Base-by-base conservation (phyloP, 2,329 filamentous ascomycete species). In the Beauveria pseudobassiana region DNA sequence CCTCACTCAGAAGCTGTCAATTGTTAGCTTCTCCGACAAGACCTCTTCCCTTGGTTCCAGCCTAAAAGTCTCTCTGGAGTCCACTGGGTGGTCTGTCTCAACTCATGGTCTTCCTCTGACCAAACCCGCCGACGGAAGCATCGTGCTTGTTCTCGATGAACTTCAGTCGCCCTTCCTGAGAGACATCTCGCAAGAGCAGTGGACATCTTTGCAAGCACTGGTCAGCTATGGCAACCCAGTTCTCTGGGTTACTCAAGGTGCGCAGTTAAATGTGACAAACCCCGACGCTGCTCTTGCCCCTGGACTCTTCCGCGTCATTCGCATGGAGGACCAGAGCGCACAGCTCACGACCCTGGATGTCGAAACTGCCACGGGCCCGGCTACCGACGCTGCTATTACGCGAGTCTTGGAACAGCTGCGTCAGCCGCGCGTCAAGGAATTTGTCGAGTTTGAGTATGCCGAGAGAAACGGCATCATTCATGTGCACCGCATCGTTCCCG, bases 381-480 rank as follows among this genome's bases (percentile, higher is more conserved):
- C 60, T 5, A 57, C 52, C 5, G 24, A 42, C 2, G 28, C n/a
- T 20, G 18, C 28, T 34, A 60, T 64, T 26, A 28, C 67, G 40
- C 34, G 65, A 1, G 42, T 62, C 2, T 50, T 65, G 12, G 40
- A 55, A 16, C 3, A 38, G 14, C 3, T 43, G 9, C 65, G 70
- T 26, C 70, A 69, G 68, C 63, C 66, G 1, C 42, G 59, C 1
- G 22, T 70, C 6, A 67, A 72, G 59, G 40, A 49, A 1, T 64
- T 72, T 6, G 55, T 67, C 34, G 30, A 38, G n/a, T 52, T 49
- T 8, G 61, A 62, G 9, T 62, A 57, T 72, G 4, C 63, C 70
- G 28, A 73, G 70, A 69, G 68, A 72, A 0, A 71, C 68, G 3
- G 63, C 63, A 48, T 68, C 66, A 4, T 64, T 62, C 2, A 70